Evolutionary conservation across 2,329 filamentous ascomycete species (phyloP).

Genomic region (Pyricularia pennisetigena): DNA sequence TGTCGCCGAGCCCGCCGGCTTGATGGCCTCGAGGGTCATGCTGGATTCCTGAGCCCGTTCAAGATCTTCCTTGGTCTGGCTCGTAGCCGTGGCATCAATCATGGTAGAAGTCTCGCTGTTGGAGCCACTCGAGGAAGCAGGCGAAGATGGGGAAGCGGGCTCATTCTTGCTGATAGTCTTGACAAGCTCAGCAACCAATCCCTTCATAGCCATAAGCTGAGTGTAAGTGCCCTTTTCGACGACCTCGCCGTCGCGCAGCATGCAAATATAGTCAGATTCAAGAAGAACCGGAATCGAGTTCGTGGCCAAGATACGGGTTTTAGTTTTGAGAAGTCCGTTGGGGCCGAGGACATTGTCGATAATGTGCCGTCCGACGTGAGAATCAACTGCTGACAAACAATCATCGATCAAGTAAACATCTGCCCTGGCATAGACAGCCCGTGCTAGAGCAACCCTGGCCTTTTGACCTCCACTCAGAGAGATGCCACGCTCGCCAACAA

Average conservation of each 20-base stretch:
- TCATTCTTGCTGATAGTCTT: constrained; percentile 58
- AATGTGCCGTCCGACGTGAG: constrained; percentile 89
- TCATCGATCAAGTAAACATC: constrained; percentile 95
- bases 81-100: constrained; percentile 36
- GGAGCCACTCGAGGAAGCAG: constrained; percentile 30
- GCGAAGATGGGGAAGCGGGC: constrained; percentile 23
- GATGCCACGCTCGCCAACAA: constrained; percentile 94
- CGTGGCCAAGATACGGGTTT: constrained; percentile 87
- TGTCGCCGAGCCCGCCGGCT: constrained; percentile 29
- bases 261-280: constrained; percentile 79
- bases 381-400: constrained; percentile 92
- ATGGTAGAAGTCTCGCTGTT: constrained; percentile 48
- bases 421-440: constrained; percentile 93
- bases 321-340: constrained; percentile 69
- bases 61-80: constrained; percentile 53
- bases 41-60: constrained; percentile 71
- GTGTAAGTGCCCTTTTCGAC: constrained; percentile 84
- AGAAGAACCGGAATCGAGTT: constrained; percentile 89
- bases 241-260: constrained; percentile 75
- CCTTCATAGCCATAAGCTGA: constrained; percentile 88
- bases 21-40: constrained; percentile 69
- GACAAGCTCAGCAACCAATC: constrained; percentile 76
- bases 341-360: constrained; percentile 89
- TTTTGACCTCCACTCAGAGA: constrained; percentile 95
- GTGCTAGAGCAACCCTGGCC: constrained; percentile 80